Base-by-base conservation (phyloP, 176 grass and related monocot genomes). In the Carex parvula region DNA sequence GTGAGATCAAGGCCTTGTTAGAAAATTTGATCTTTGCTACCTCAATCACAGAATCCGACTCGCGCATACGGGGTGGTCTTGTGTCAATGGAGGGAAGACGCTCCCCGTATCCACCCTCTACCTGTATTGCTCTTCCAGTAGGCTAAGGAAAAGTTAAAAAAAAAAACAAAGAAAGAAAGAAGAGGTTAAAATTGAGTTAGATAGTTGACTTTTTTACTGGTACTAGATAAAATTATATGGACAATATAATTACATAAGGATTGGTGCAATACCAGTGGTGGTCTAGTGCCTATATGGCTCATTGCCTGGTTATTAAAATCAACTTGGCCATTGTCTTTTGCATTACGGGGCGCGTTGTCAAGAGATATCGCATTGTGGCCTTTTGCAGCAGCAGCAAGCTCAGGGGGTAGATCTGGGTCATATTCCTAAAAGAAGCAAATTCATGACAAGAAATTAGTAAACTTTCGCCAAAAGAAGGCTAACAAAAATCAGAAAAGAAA, bases 401-500 rank as follows among this genome's bases (percentile, higher is more conserved):
- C 97, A 24, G 97, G 97, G 39, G 97, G 97, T 85, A 99, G 86
- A 94, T 99, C 97, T 86, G 97, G 97, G 85, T 99, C 97, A 7
- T 89, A 99, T 50, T 89, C 93, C 97, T 99, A 84, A 87, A 87
- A 89, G 62, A 86, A 84, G 29, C 13, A 85, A 88, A 73, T 2
- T 66, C 26, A 56, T 58, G 70, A 89, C 15, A 88, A 32, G 48
- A 76, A 59, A 84, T 50, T 59, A 69, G 26, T 72, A 16, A 50
- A 83, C 29, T 72, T 59, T 81, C 60, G 7, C 13, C 42, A 10
- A 53, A 64, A 26, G 46, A 48, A 21, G 61, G 24, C 61, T 54
- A 15, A 12, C 37, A 56, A 12, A 62, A 90, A 69, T 72, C 35
- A 81, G 32, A 75, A 58, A 44, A 72, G 18, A 83, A 15, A 6